These are phyloP conservation scores for Arthrobotrys pseudoclavata DNA, from an alignment of 2,329 filamentous ascomycete species.

Conservation along the genomic window DNA sequence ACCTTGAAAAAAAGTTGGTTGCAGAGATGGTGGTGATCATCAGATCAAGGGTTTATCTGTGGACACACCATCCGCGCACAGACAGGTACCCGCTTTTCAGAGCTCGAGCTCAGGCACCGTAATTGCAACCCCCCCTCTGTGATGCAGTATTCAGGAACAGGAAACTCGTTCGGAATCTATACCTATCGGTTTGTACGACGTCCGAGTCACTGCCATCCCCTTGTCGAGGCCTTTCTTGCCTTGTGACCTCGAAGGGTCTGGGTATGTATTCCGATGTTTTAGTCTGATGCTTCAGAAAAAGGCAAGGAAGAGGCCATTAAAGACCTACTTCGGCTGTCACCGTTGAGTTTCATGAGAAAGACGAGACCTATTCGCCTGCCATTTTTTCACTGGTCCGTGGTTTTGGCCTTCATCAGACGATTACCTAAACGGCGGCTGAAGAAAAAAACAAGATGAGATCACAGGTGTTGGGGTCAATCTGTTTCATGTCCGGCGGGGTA, in stretches of 20 bases:
- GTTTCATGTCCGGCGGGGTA: constrained; percentile 59
- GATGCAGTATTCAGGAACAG: constrained; percentile 17
- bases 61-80: constrained; percentile 50
- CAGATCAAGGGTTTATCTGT: constrained; percentile 43
- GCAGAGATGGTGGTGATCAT: constrained; percentile 34
- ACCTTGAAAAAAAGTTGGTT: background rate
- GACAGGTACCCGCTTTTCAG: constrained; percentile 57
- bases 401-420: constrained; percentile 5
- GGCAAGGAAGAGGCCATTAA: background rate
- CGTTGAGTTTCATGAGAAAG: constrained; percentile 17
- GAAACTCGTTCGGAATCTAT: constrained; percentile 12
- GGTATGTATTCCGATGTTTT: background rate
- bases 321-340: constrained; percentile 4
- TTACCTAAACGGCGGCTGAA: constrained; percentile 3
- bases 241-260: constrained; percentile 6
- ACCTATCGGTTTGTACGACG: constrained; percentile 33
- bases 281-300: background rate
- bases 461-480: constrained; percentile 21
- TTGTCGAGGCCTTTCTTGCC: background rate
- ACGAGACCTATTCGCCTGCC: constrained; percentile 11
- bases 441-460: constrained; percentile 28
- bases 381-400: background rate
- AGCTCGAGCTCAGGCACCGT: constrained; percentile 54
- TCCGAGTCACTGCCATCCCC: background rate
- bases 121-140: constrained; percentile 5